Base-by-base conservation (phyloP, 345 rosid species). In the Hypericum perforatum region DNA sequence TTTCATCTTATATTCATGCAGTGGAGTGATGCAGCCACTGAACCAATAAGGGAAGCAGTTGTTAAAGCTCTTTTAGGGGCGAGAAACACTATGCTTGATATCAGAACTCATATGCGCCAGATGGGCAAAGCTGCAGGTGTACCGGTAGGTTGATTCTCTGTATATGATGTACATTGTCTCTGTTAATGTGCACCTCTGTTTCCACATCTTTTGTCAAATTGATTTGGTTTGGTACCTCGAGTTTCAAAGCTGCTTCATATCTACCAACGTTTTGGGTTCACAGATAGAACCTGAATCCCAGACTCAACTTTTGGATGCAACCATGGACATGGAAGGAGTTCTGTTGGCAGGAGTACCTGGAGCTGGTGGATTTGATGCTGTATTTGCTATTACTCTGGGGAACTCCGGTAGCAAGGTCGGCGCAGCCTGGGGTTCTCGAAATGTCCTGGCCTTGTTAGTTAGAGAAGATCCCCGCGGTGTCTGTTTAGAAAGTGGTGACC, bases 291-390 rank as follows among this genome's bases (percentile, higher is more conserved):
- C 97, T 13, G 84, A 82, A 65, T 65, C 94, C 16, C 95, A 83
- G 66, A 77, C 89, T 57, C 69, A 49, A 63, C 94, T 88, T 57
- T 41, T 92, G 72, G 81, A 85, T 70, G 78, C 87, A 54, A 85
- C 99, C 1, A 82, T 89, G 83, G 63, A 74, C 16, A 62, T 80
- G 70, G 94, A 86, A 71, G 97, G 97, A 63, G 95, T 92, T 76
- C 46, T 89, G 62, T 70, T 85, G 61, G 97, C 82, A 41, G 95
- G 95, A 49, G 94, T 92, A 65, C 97, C 99, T 43, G 99, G 97
- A 61, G 97, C 95, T 36, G 99, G 99, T 52, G 98, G 97, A 12
- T 92, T 85, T 57, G 95, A 92, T 73, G 98, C 98, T 3, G 64
- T 92, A 49, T 88, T 88, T 58, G 82, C 95, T 5, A 60, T 92